Evolutionary conservation across 345 rosid species (phyloP).

Genomic region (Gossypium raimondii): DNA sequence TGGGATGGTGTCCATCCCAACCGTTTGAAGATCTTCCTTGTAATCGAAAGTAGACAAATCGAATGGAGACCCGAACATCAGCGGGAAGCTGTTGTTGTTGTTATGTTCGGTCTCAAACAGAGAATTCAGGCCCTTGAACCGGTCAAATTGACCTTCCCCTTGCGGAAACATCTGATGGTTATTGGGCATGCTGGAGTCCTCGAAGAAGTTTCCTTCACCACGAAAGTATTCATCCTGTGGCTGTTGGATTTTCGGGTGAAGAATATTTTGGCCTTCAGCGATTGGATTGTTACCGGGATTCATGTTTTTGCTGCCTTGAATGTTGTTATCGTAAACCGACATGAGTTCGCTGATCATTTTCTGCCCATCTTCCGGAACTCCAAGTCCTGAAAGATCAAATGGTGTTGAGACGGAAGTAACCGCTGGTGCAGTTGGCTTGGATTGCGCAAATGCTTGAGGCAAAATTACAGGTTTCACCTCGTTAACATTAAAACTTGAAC

Average conservation of each 20-base stretch:
- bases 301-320: slow-evolving; percentile 44
- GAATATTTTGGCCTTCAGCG: slow-evolving; percentile 37
- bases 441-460: neutral
- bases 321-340: slow-evolving; percentile 66
- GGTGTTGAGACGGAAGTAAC: slow-evolving; percentile 9
- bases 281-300: slow-evolving; percentile 24
- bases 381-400: slow-evolving; percentile 58
- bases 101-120: slow-evolving; percentile 39
- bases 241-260: slow-evolving; percentile 48
- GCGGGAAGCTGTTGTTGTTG: slow-evolving; percentile 32
- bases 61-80: slow-evolving; percentile 61
- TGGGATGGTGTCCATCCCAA: slow-evolving; percentile 46
- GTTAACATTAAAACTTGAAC: neutral
- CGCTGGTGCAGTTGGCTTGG: neutral
- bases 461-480: neutral
- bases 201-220: slow-evolving; percentile 39
- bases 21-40: slow-evolving; percentile 64
- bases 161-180: slow-evolving; percentile 44
- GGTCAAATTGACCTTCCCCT: slow-evolving; percentile 39
- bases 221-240: slow-evolving; percentile 51
- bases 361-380: slow-evolving; percentile 97
- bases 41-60: slow-evolving; percentile 58
- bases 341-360: slow-evolving; percentile 80
- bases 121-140: slow-evolving; percentile 37
- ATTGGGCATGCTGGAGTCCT: slow-evolving; percentile 43